phyloP scores from a whole-genome alignment of 176 grass and related monocot species.

The Secale cereale region DNA sequence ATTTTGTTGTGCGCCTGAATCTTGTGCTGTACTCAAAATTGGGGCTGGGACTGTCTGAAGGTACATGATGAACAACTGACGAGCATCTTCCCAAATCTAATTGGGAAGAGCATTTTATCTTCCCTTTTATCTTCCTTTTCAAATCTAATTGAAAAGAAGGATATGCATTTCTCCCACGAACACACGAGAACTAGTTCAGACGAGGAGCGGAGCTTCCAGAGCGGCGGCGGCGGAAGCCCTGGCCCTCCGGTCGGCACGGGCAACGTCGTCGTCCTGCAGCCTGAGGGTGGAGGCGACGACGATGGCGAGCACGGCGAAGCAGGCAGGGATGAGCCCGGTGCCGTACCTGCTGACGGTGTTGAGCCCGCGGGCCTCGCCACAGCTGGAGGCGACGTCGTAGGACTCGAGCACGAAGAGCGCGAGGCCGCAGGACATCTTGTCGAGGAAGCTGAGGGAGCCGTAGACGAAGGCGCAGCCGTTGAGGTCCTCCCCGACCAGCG shows the following conservation, averaged over 20 bases:
- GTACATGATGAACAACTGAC: not conserved
- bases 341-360: constrained; percentile 53
- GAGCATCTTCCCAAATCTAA: constrained; percentile 35
- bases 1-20: not conserved
- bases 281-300: constrained; percentile 38
- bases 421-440: constrained; percentile 71
- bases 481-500: constrained; percentile 59
- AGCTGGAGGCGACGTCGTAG: constrained; percentile 32
- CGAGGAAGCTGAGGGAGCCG: constrained; percentile 72
- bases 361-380: constrained; percentile 35
- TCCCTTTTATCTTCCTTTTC: constrained; percentile 17
- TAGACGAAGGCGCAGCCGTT: constrained; percentile 68
- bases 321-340: constrained; percentile 41
- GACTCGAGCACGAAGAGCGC: constrained; percentile 67
- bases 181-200: constrained; percentile 3
- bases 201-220: constrained; percentile 46
- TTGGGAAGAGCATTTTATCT: constrained; percentile 4
- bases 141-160: constrained; percentile 37
- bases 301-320: constrained; percentile 39
- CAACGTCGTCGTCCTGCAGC: constrained; percentile 17
- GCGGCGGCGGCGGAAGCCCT: not conserved
- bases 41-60: not conserved
- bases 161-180: not conserved
- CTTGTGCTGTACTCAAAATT: not conserved
- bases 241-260: not conserved